Conservation (phyloP, 345 rosid species). For the Boechera divaricarpa region DNA sequence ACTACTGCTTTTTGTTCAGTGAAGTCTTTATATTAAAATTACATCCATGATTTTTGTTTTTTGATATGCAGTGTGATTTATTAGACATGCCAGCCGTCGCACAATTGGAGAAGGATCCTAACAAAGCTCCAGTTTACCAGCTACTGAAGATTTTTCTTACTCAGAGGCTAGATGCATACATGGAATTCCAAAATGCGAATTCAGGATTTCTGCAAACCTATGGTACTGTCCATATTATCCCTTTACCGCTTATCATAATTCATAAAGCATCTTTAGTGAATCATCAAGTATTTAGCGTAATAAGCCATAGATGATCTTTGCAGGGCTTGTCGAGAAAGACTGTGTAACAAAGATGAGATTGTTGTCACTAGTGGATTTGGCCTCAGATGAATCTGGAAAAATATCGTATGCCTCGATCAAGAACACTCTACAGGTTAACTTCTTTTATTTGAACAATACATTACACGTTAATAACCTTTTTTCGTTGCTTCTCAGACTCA, state of each 20-base stretch:
- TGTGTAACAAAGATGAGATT: conserved; percentile 86
- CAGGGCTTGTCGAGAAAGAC: conserved; percentile 88
- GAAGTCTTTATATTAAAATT: neutral
- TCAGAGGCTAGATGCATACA: conserved; percentile 77
- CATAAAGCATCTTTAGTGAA: neutral
- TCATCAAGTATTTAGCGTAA: neutral
- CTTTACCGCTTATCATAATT: neutral
- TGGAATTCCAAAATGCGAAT: conserved; percentile 79
- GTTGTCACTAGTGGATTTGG: conserved; percentile 83
- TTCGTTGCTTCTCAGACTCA: neutral
- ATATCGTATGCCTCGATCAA: conserved; percentile 70
- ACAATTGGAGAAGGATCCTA: conserved; percentile 78
- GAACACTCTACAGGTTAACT: conserved; percentile 68
- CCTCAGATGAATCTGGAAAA: conserved; percentile 70
- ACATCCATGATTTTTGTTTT: neutral
- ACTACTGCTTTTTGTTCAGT: neutral
- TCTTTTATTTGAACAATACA: conserved; percentile 17
- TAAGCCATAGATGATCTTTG: conserved; percentile 16
- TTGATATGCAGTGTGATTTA: conserved; percentile 69
- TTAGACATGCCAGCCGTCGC: conserved; percentile 79
- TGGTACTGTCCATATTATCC: conserved; percentile 49
- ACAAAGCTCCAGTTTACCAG: conserved; percentile 64
- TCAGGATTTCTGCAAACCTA: conserved; percentile 65
- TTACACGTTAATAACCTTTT: neutral
- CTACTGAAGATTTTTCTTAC: conserved; percentile 82